phyloP scores from a whole-genome alignment of 208 protist species.

The Kentomonas sorsogonicus region DNA sequence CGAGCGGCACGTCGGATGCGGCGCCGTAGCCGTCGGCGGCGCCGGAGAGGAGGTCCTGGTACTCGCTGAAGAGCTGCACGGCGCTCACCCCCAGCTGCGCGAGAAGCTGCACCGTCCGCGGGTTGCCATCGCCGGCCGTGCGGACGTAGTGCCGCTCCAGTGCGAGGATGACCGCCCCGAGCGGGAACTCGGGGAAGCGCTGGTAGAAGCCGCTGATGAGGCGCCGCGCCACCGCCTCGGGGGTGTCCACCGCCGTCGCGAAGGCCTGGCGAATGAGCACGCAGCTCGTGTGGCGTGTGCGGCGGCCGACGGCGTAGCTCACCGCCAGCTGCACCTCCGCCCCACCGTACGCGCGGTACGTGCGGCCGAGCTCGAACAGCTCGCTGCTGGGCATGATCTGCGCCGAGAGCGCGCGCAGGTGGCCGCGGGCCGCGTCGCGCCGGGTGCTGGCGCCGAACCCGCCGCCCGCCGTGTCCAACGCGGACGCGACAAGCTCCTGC shows the following conservation, averaged over 20 bases:
- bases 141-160: conserved; percentile 54
- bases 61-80: conserved; percentile 61
- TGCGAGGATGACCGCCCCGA: conserved; percentile 59
- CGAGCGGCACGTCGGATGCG: conserved; percentile 3
- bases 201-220: conserved; percentile 55
- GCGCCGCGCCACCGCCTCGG: conserved; percentile 49
- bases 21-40: conserved; percentile 36
- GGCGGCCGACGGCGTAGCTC: conserved; percentile 45
- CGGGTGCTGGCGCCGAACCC: conserved; percentile 56
- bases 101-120: conserved; percentile 53
- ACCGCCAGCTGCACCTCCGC: conserved; percentile 85
- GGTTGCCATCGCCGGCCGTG: conserved; percentile 33
- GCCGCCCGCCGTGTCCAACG: conserved; percentile 27
- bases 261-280: conserved; percentile 57
- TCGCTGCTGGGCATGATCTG: conserved; percentile 48
- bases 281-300: conserved; percentile 52
- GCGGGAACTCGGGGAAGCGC: conserved; percentile 43
- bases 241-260: conserved; percentile 28
- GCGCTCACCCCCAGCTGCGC: conserved; percentile 52
- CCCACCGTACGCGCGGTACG: conserved; percentile 75
- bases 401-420: conserved; percentile 57
- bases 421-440: conserved; percentile 56
- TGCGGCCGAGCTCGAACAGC: conserved; percentile 59
- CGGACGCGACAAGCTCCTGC: no score
- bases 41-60: conserved; percentile 46